phyloP scores from a whole-genome alignment of 2,329 filamentous ascomycete species.

The Teratosphaeria nubilosa region DNA sequence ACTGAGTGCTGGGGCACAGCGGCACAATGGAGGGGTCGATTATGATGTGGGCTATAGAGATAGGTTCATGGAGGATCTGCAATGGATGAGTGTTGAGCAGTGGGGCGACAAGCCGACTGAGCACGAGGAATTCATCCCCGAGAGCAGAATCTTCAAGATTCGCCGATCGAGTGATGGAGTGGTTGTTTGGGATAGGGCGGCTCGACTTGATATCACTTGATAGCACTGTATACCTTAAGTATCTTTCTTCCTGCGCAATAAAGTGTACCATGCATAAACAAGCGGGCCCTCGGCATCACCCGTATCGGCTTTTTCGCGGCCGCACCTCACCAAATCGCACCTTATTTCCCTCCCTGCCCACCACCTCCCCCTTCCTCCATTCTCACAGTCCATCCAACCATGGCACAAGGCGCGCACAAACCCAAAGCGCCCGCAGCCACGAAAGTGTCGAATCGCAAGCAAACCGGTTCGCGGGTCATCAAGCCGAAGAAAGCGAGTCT shows the following conservation, averaged over 20 bases:
- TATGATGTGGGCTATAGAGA: slow-evolving; percentile 47
- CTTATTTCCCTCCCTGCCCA: not conserved
- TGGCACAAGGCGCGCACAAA: not conserved
- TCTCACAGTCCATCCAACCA: not conserved
- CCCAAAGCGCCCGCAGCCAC: slow-evolving; percentile 35
- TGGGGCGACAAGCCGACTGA: slow-evolving; percentile 33
- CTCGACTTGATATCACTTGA: slow-evolving; percentile 8
- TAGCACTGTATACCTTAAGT: not conserved
- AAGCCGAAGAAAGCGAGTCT: slow-evolving; percentile 56
- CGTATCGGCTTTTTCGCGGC: not conserved
- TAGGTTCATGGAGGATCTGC: slow-evolving; percentile 36
- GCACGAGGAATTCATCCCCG: slow-evolving; percentile 44
- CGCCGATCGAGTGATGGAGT: slow-evolving; percentile 29
- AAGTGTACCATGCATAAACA: not conserved
- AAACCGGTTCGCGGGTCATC: slow-evolving; percentile 48
- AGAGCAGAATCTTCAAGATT: slow-evolving; percentile 44
- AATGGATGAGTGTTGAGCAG: slow-evolving; percentile 35
- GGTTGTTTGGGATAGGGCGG: slow-evolving; percentile 42
- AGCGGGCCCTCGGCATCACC: not conserved
- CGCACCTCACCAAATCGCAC: not conserved
- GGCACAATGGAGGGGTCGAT: slow-evolving; percentile 19
- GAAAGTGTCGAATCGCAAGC: slow-evolving; percentile 24
- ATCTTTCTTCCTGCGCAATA: too few relatives aligned
- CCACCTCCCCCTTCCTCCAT: not conserved
- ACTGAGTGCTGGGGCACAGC: not conserved